Base-by-base conservation (phyloP, 345 rosid genomes). In the Salix koriyanagi region DNA sequence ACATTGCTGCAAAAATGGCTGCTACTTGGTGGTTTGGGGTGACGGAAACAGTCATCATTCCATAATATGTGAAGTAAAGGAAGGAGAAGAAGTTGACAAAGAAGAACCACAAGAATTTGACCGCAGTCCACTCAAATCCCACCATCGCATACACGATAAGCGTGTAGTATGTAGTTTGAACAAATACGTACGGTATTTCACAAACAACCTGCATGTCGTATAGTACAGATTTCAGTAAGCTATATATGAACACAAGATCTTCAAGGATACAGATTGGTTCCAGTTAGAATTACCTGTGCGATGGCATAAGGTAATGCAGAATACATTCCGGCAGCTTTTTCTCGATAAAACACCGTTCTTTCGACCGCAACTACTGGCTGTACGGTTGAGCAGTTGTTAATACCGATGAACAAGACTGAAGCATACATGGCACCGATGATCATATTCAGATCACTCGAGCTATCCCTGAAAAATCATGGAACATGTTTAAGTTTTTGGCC, bases 1-100 rank as follows among this genome's bases (percentile, higher is more conserved):
- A 93, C 18, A 97, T 89, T 60, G 93, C 87, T 0, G 91, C 94
- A 0, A 93, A 88, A 67, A 93, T 88, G 2, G 98, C 79, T 21
- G 99, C 93, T 21, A 91, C 86, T 85, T 95, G 94, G 65, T 87
- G 92, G 83, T 93, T 93, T 26, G 98, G 99, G 0, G 91, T 91
- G 66, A 96, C 41, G n/a, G 99, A 79, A 69, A 91, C 96, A 0
- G 96, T 81, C 99, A 96, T 93, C 99, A 93, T 90, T 65, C 97
- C 98, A 4, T 96, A 96, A 88, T 91, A 96, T 61, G 98, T 91
- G 90, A 86, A 95, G 97, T 93, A 87, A 48, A 95, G 93, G 87
- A 93, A 93, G 48, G 98, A 88, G 85, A 91, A 89, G 84, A 96
- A 96, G 61, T 88, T 82, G 78, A 93, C 78, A 62, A 89, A 91